Base-by-base conservation (phyloP, 1,139 yeast species). In the Yarrowia galli region DNA sequence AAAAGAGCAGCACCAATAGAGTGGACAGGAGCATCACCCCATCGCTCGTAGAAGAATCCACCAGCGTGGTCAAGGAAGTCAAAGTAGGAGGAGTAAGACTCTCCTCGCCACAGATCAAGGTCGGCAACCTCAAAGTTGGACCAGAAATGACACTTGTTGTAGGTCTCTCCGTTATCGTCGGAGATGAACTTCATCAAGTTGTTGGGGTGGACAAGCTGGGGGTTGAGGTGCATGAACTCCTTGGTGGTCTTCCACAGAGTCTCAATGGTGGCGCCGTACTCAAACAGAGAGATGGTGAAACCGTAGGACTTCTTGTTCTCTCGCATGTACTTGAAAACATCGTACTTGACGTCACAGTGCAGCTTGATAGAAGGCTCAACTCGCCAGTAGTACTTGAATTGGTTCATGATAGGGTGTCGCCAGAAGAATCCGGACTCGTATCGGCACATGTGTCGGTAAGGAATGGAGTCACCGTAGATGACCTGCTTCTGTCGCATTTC, bases 21-120 rank as follows among this genome's bases (percentile, higher is more conserved):
- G 76, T 91, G 97, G 48, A 91, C 88, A 46, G 97, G 97, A 15
- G 97, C 97, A 79, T 91, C 97, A 70, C 97, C 97, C 96, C 97
- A 91, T 76, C 97, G 84, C 80, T 91, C 97, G 77, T 91, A 91
- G 79, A 89, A 91, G 80, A 91, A 91, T 6, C 97, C 97, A 74
- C 97, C 97, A 18, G 89, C 85, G 72, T 85, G 79, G 77, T 91
- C 97, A 73, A 91, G 84, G 75, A 83, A 81, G 42, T 89, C 89
- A 73, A 91, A 91, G 77, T 88, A 91, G 66, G 84, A 82, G 67
- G 80, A 78, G 77, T 90, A 91, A 20, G 91, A 91, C 67, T 88
- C 85, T 28, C 86, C 79, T 76, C 96, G 84, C 91, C 91, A 91
- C 75, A 91, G 84, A 68, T 86, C 84, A 77, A 91, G 83, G 66